Base-by-base conservation (phyloP, 2,329 filamentous ascomycete species). In the Ophiocordyceps camponoti-saundersi region DNA sequence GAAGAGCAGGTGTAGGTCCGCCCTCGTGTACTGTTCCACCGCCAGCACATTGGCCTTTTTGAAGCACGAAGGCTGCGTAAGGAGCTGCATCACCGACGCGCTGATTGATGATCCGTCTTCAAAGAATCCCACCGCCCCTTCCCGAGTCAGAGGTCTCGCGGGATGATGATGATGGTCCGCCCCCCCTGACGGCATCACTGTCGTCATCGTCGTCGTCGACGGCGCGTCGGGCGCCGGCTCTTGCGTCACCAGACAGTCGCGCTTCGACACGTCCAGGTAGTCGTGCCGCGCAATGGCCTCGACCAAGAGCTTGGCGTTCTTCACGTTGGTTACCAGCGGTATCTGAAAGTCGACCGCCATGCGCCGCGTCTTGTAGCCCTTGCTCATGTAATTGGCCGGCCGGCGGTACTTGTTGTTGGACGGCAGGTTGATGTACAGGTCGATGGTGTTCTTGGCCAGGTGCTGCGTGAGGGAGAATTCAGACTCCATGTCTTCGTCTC, bases 261-360 rank as follows among this genome's bases (percentile, higher is more conserved):
- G 79, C 53, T 80, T 82, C 59, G 79, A 78, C 48, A 98, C 79
- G 36, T 85, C 80, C 47, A 98, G 73, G 54, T 89, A 80, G 60
- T 87, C 95, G 62, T 93, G 83, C 49, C 90, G 81, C 48, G 88
- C 81, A 53, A 98, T 85, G 21, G 90, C 92, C 68, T 98, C 92
- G 46, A 98, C 82, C 46, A 98, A 69, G 49, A 98, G 86, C 74
- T 96, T 98, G 49, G 92, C 92, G 61, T 95, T 96, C 77, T 98
- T 98, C 64, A 98, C 92, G 58, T 98, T 98, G 47, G 92, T 98
- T 18, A 98, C 90, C 50, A 98, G 71, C 49, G 92, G 92, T 47
- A 92, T 94, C 68, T 96, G 90, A 68, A 95, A 79, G 66, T 95
- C 92, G 41, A 98, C 92, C 34, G 92, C 92, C 89, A 98, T 95